These are phyloP conservation scores for Fusarium domesticum DNA, from an alignment of 2,329 filamentous ascomycete species.

Conservation along the genomic window DNA sequence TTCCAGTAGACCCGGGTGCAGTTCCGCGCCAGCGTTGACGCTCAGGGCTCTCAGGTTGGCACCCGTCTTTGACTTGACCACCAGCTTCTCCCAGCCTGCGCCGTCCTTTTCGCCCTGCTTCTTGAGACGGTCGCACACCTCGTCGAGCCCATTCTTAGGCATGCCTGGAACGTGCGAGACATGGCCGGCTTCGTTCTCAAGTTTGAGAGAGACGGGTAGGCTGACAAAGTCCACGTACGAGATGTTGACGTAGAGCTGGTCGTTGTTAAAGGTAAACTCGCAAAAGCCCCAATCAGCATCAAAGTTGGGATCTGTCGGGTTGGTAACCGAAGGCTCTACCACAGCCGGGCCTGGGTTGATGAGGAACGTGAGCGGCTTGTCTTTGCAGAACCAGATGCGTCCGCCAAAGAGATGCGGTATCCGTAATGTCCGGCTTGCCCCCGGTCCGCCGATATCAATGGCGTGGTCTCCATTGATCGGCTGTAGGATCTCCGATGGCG, in stretches of 20 bases:
- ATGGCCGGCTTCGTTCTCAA: constrained; percentile 46
- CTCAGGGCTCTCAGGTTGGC: constrained; percentile 49
- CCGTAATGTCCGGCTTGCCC: constrained; percentile 56
- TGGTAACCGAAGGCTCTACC: constrained; percentile 72
- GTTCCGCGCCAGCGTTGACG: constrained; percentile 49
- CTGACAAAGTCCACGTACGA: constrained; percentile 73
- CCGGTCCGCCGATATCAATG: constrained; percentile 62
- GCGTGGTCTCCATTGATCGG: constrained; percentile 56
- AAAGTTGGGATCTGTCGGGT: constrained; percentile 61
- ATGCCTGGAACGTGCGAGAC: constrained; percentile 49
- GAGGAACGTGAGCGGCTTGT: constrained; percentile 60
- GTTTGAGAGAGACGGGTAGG: constrained; percentile 58
- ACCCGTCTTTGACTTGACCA: constrained; percentile 42
- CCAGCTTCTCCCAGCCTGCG: constrained; percentile 51
- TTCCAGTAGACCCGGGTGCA: constrained; percentile 44
- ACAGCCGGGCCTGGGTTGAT: constrained; percentile 70
- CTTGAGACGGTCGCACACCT: constrained; percentile 44
- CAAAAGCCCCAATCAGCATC: constrained; percentile 62
- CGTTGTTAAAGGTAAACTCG: constrained; percentile 64
- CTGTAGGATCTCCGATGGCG: constrained; percentile 49
- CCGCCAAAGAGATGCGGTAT: constrained; percentile 70
- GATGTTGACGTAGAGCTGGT: constrained; percentile 65
- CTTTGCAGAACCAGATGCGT: constrained; percentile 68
- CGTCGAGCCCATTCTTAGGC: constrained; percentile 44
- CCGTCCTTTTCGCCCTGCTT: constrained; percentile 46